Conservation (phyloP, 1,284 basidiomycete genomes). For the Microbotryum saponariae region DNA sequence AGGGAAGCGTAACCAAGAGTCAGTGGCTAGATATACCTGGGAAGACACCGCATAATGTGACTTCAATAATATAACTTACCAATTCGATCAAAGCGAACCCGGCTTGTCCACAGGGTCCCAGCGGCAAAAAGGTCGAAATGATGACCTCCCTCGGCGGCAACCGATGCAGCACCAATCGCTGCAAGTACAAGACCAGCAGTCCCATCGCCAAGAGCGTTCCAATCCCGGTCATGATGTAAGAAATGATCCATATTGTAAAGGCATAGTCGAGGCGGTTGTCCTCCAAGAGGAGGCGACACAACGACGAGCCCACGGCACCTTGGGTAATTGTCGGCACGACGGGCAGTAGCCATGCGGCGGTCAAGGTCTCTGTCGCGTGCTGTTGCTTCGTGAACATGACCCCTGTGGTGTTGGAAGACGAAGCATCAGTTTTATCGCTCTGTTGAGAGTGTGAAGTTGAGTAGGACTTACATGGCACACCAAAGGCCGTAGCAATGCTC, state of each 20-base stretch:
- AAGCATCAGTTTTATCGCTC: neutral
- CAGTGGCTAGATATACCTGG: neutral
- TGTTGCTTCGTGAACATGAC: slow-evolving; percentile 34
- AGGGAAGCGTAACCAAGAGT: neutral
- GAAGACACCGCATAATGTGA: neutral
- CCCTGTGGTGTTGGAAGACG: slow-evolving; percentile 5
- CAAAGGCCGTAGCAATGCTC: slow-evolving; percentile 22
- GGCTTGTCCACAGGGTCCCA: slow-evolving; percentile 35
- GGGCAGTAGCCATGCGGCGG: slow-evolving; percentile 36
- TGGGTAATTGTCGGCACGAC: slow-evolving; percentile 35
- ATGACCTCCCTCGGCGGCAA: slow-evolving; percentile 35
- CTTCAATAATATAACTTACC: slow-evolving; percentile 12
- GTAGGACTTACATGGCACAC: slow-evolving; percentile 15
- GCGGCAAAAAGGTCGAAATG: slow-evolving; percentile 32
- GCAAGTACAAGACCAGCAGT: slow-evolving; percentile 35
- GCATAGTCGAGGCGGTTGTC: slow-evolving; percentile 24
- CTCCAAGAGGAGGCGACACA: slow-evolving; percentile 30
- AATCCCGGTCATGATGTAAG: slow-evolving; percentile 33
- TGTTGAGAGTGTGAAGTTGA: neutral
- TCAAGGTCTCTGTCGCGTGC: slow-evolving; percentile 31
- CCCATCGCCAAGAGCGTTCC: slow-evolving; percentile 28
- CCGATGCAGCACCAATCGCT: slow-evolving; percentile 33
- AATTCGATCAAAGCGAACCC: slow-evolving; percentile 34
- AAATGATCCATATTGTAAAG: slow-evolving; percentile 29
- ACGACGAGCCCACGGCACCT: slow-evolving; percentile 27